These are phyloP conservation scores for Carallia brachiata DNA, from an alignment of 345 rosid genomes.

Conservation along the genomic window DNA sequence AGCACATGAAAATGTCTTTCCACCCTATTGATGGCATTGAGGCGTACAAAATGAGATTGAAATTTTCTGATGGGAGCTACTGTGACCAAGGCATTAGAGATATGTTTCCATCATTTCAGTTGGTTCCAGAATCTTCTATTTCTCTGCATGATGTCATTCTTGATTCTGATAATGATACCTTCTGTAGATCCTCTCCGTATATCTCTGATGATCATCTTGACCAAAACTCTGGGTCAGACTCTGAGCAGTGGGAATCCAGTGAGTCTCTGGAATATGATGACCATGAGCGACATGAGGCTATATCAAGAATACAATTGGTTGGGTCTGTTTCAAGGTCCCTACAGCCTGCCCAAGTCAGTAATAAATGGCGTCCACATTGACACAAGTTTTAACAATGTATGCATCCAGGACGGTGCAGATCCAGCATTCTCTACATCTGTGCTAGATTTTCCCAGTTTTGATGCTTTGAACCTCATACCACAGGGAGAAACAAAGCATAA, in stretches of 20 bases:
- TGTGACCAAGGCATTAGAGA: slow-evolving; percentile 39
- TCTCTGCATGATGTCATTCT: slow-evolving; percentile 35
- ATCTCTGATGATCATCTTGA: slow-evolving; percentile 66
- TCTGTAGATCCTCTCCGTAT: slow-evolving; percentile 75
- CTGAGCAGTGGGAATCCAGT: slow-evolving; percentile 85
- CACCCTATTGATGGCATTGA: slow-evolving; percentile 58
- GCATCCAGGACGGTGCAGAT: slow-evolving; percentile 40
- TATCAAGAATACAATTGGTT: slow-evolving; percentile 31
- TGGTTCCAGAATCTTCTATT: slow-evolving; percentile 67
- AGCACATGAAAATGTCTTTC: slow-evolving; percentile 89
- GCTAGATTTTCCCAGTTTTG: slow-evolving; percentile 60
- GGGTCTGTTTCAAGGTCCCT: slow-evolving; percentile 43
- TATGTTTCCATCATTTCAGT: slow-evolving; percentile 77
- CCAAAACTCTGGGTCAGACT: slow-evolving; percentile 59
- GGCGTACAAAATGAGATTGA: slow-evolving; percentile 64
- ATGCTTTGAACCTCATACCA: slow-evolving; percentile 36
- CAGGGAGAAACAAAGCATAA: slow-evolving; percentile 24
- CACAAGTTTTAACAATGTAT: slow-evolving; percentile 14
- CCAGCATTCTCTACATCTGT: slow-evolving; percentile 26
- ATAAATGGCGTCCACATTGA: slow-evolving; percentile 14
- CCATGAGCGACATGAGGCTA: slow-evolving; percentile 45
- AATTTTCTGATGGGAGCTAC: slow-evolving; percentile 53
- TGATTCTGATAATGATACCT: slow-evolving; percentile 80
- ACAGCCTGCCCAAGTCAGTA: slow-evolving; percentile 25
- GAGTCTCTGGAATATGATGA: slow-evolving; percentile 45